Evolutionary conservation across 1,139 yeast species (phyloP), one percentile per base, ranked within the genome.

Genomic region (Debaryomyces sp.): DNA sequence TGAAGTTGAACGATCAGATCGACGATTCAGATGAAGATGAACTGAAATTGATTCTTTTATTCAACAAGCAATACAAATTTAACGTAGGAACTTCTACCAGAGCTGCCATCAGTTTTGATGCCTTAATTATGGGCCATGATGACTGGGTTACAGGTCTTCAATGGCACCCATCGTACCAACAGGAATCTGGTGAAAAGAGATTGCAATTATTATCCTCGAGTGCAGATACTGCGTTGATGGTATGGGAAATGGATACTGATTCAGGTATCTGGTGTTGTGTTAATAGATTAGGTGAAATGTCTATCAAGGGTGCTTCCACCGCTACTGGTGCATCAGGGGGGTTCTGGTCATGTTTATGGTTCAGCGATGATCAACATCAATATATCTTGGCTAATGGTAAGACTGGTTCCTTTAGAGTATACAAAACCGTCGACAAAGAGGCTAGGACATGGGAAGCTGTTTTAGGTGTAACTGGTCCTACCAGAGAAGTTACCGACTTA

Each of bases 291-390:
- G 99, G 99, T 35, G 98, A 94, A 61, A 77, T 94, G 58, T 87
- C 97, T 39, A 87, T 91, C 45, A 94, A 94, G 67, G 99, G 99
- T 57, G 97, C 99, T 0, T 88, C 96, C 4, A 92, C 99, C 0
- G 99, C 99, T 3, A 94, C 99, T 0, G 99, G 99, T 9, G 89
- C 99, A 0, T 84, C 97, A 2, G 99, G 99, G 55, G 99, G 99
- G 3, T 92, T 95, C 64, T 94, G 97, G 96, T 81, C 89, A 1
- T 87, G 95, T 46, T 62, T 86, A 29, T 94, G 98, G 97, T 81
- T 88, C 46, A 63, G 73, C 8, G 71, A 78, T 34, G 62, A 65
- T 1, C 66, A 65, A 0, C 57, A 55, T 15, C 82, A 82, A 53
- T 78, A 77, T 54, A 83, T 91, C 21, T 70, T 89, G 41, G 87